Percentiles rank a stretch among this genome's conserved stretches.
Evolutionary conservation across 371 early-diverging fungal genomes (phyloP).

Genomic region (Rhizopus microsporus): DNA sequence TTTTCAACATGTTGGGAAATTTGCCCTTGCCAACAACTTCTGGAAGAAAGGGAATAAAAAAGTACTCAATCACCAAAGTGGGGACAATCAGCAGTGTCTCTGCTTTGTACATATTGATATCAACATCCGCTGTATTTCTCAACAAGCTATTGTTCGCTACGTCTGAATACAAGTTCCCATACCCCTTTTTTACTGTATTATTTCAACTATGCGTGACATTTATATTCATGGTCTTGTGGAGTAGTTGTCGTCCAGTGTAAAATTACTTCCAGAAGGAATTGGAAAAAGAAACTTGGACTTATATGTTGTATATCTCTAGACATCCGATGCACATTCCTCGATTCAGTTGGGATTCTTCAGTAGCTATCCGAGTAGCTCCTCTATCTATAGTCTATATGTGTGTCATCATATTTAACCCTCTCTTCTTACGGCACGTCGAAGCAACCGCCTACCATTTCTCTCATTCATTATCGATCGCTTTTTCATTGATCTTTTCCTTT

Average conservation of each 20-base stretch:
- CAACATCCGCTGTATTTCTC: constrained; percentile 57
- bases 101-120: constrained; percentile 50
- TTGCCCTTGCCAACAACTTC: constrained; percentile 23
- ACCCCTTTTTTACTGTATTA: constrained; percentile 58
- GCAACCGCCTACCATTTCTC: constrained; percentile 62
- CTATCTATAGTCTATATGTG: constrained; percentile 57
- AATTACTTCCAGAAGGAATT: constrained; percentile 5
- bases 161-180: constrained; percentile 58
- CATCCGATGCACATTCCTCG: constrained; percentile 36
- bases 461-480: constrained; percentile 59
- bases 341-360: constrained; percentile 44
- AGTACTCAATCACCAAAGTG: constrained; percentile 7
- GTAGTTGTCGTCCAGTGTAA: constrained; percentile 46
- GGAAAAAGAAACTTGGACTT: constrained; percentile 29
- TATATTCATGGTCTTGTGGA: constrained; percentile 43
- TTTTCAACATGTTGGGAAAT: constrained; percentile 4
- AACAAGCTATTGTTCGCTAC: constrained; percentile 61
- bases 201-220: constrained; percentile 57
- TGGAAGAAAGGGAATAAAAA: constrained; percentile 7
- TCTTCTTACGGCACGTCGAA: constrained; percentile 61
- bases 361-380: constrained; percentile 52
- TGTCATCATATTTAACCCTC: constrained; percentile 58
- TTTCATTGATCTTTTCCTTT: constrained; percentile 58
- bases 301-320: constrained; percentile 12
- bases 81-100: constrained; percentile 29